Evolutionary conservation across 257 asterid species (phyloP), one percentile per base, ranked within the genome.

Genomic region (Oldenlandia corymbosa): DNA sequence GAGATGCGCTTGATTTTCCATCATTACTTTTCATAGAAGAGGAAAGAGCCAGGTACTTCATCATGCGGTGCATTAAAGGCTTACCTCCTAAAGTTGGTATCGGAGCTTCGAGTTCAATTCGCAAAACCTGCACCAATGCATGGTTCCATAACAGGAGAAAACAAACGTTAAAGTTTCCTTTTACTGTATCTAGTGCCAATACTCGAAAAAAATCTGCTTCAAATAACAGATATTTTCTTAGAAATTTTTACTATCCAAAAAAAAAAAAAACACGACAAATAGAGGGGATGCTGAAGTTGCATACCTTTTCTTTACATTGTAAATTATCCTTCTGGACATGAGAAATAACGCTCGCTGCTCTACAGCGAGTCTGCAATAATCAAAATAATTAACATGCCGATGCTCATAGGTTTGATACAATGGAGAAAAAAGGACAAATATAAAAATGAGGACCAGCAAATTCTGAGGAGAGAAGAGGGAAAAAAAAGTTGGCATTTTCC

Each of bases 291-390:
- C n/a, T n/a, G n/a, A n/a, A n/a, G n/a, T n/a, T n/a, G n/a, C n/a
- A n/a, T n/a, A n/a, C n/a, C n/a, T n/a, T n/a, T n/a, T n/a, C n/a
- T n/a, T n/a, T n/a, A n/a, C 98, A 84, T 47, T 73, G 87, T 58
- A 53, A 64, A 63, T 88, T 91, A 69, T 87, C 95, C 78, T 82
- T 83, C 78, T 86, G 76, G 63, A 91, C 73, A 79, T 86, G 92
- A 45, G 94, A 84, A 68, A 91, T 85, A 73, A 91, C 81, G 48
- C 92, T 85, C 50, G 96, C 95, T 74, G 98, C 98, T 81, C 98
- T 84, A 77, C 94, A 84, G 81, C 95, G 86, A 48, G 88, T 83
- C 98, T 91, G 90, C 81, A 74, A n/a, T n/a, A 60, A 56, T 77
- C 45, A 72, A 55, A 51, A 20, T 56, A 56, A 17, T 2, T 20